Percentiles rank a stretch among this genome's conserved stretches.
Evolutionary conservation across 2,329 filamentous ascomycete species (phyloP).

Genomic region (Xylariaceae sp.): DNA sequence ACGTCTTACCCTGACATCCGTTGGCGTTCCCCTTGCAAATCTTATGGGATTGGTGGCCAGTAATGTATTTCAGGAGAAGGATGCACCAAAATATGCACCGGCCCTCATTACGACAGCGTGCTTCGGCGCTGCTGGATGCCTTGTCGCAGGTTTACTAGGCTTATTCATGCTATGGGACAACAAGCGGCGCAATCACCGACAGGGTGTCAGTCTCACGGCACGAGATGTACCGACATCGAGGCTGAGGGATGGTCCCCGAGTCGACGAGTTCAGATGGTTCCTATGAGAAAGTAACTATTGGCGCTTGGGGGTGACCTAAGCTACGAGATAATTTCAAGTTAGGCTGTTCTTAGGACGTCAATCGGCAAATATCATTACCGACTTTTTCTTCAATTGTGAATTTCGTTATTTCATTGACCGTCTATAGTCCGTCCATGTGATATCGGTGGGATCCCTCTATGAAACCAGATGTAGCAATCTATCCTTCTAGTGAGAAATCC

Average conservation of each 20-base stretch:
- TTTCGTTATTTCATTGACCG: neutral
- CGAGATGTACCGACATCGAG: slow-evolving; percentile 59
- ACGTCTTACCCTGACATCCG: slow-evolving; percentile 69
- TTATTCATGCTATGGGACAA: slow-evolving; percentile 69
- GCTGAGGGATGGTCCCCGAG: slow-evolving; percentile 56
- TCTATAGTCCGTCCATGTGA: neutral
- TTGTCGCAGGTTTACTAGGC: slow-evolving; percentile 59
- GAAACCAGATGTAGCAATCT: neutral
- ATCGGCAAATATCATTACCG: too few relatives aligned
- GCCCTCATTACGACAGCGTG: slow-evolving; percentile 66
- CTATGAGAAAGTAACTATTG: slow-evolving; percentile 35
- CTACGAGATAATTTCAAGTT: too few relatives aligned
- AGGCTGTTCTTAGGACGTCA: too few relatives aligned
- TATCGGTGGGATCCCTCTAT: neutral
- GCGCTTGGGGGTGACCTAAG: too few relatives aligned
- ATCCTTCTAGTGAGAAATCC: neutral
- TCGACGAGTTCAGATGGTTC: slow-evolving; percentile 62
- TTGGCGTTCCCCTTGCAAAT: slow-evolving; percentile 76
- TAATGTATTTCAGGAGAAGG: slow-evolving; percentile 67
- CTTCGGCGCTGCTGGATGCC: slow-evolving; percentile 63
- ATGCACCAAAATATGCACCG: slow-evolving; percentile 68
- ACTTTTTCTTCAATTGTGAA: too few relatives aligned
- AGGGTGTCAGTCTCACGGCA: slow-evolving; percentile 58
- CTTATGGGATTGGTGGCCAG: slow-evolving; percentile 72
- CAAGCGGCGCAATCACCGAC: slow-evolving; percentile 56